These are phyloP conservation scores for Cladosporium sphaerospermum DNA, from an alignment of 2,329 filamentous ascomycete species.

Conservation along the genomic window DNA sequence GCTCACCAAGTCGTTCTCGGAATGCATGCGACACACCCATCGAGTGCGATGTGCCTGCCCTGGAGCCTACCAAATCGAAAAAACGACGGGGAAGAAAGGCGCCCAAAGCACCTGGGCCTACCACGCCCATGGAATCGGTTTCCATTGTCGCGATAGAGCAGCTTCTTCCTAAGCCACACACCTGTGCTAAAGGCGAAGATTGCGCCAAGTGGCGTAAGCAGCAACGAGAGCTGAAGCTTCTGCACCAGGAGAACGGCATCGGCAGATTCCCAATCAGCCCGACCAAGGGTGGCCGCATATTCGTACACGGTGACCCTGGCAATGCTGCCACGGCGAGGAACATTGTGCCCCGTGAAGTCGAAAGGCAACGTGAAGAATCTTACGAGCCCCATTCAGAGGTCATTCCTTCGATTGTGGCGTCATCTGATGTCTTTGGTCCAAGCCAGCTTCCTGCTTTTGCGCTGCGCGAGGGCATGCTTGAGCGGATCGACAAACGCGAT, in stretches of 20 bases:
- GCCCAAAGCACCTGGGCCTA: constrained; percentile 52
- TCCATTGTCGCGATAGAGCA: constrained; percentile 92
- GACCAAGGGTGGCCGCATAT: constrained; percentile 61
- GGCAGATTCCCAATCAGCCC: constrained; percentile 52
- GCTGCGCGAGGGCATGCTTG: constrained; percentile 68
- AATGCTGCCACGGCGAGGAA: constrained; percentile 61
- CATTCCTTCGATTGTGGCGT: constrained; percentile 78
- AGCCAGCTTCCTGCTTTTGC: constrained; percentile 55
- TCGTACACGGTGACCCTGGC: constrained; percentile 72
- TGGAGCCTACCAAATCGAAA: constrained; percentile 29
- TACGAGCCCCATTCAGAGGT: constrained; percentile 61
- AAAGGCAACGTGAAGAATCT: constrained; percentile 14
- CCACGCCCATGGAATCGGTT: constrained; percentile 74
- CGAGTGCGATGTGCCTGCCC: constrained; percentile 28
- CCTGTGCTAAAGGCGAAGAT: constrained; percentile 78
- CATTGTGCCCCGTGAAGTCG: constrained; percentile 46
- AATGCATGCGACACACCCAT: constrained; percentile 16
- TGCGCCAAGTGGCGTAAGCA: constrained; percentile 78
- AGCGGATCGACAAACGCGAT: constrained; percentile 64
- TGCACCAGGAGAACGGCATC: constrained; percentile 61
- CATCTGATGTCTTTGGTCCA: constrained; percentile 81
- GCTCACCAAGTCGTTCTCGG: constrained; percentile 20
- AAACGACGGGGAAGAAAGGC: constrained; percentile 37
- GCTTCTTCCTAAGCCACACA: constrained; percentile 74
- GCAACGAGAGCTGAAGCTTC: constrained; percentile 67